A percentile compares a stretch with the other conserved stretches of the same genome.
Evolutionary conservation across 345 rosid genomes (phyloP).

Genomic region (Hevea brasiliensis): DNA sequence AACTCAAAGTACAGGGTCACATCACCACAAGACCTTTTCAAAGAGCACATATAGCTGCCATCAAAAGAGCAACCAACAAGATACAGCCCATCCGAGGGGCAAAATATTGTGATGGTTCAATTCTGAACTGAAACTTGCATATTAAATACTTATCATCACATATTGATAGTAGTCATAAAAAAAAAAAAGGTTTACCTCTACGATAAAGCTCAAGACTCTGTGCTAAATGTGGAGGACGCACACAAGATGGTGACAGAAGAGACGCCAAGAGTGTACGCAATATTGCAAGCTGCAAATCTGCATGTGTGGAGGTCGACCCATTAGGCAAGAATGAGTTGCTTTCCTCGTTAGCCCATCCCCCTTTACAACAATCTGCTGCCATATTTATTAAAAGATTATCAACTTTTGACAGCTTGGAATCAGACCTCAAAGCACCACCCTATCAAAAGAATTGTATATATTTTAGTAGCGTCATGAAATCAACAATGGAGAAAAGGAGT

Average conservation of each 20-base stretch:
- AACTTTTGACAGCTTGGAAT: conserved; percentile 60
- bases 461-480: not conserved
- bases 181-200: conserved; percentile 48
- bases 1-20: not conserved
- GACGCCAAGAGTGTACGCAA: conserved; percentile 72
- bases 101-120: not conserved
- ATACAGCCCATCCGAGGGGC: not conserved
- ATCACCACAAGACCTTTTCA: not conserved
- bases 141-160: not conserved
- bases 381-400: conserved; percentile 59
- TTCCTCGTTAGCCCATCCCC: conserved; percentile 51
- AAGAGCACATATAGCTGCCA: not conserved
- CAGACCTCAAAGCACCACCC: conserved; percentile 73
- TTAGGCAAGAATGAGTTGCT: conserved; percentile 33
- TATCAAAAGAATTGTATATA: conserved; percentile 27
- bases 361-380: conserved; percentile 57
- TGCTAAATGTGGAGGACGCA: conserved; percentile 61
- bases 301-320: conserved; percentile 31
- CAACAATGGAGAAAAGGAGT: not conserved
- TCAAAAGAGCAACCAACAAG: not conserved
- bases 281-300: conserved; percentile 72
- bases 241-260: conserved; percentile 63
- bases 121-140: not conserved
- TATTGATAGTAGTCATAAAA: not conserved
- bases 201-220: conserved; percentile 70